These are phyloP conservation scores for Nymphaea colorata DNA, from an alignment of 164 flowering plant species.

Conservation along the genomic window DNA sequence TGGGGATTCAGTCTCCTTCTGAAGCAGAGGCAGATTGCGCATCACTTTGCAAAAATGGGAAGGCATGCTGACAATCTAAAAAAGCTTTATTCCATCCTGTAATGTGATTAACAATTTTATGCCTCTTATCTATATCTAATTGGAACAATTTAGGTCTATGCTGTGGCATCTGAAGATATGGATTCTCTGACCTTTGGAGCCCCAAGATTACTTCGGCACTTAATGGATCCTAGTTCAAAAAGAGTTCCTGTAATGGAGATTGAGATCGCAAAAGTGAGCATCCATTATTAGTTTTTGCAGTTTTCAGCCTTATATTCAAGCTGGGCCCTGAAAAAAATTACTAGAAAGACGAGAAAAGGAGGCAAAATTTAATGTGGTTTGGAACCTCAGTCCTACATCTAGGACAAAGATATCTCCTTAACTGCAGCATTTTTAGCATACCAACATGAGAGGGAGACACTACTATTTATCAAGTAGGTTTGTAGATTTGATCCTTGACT, in stretches of 20 bases:
- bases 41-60: slow-evolving; percentile 78
- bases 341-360: too few species aligned
- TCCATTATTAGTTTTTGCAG: not conserved
- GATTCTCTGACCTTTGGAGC: slow-evolving; percentile 99
- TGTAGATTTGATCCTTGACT: slow-evolving; percentile 2
- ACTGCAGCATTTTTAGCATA: too few species aligned
- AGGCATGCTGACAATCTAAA: slow-evolving; percentile 29
- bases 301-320: slow-evolving; percentile 1
- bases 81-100: not conserved
- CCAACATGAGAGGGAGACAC: too few species aligned
- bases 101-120: not conserved
- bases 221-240: slow-evolving; percentile 94
- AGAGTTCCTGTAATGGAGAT: slow-evolving; percentile 95
- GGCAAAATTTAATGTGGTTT: too few species aligned
- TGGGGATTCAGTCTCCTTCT: slow-evolving; percentile 62
- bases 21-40: slow-evolving; percentile 99
- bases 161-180: slow-evolving; percentile 99
- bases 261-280: slow-evolving; percentile 67
- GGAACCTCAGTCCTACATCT: too few species aligned
- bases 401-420: not conserved
- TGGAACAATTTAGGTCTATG: slow-evolving; percentile 56
- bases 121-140: not conserved
- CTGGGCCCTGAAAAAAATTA: too few species aligned
- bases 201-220: slow-evolving; percentile 87
- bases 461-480: not conserved